Percentiles rank a stretch among this genome's conserved stretches.
Conservation (phyloP, 106 monocot genomes). For the Allium cepa region DNA sequence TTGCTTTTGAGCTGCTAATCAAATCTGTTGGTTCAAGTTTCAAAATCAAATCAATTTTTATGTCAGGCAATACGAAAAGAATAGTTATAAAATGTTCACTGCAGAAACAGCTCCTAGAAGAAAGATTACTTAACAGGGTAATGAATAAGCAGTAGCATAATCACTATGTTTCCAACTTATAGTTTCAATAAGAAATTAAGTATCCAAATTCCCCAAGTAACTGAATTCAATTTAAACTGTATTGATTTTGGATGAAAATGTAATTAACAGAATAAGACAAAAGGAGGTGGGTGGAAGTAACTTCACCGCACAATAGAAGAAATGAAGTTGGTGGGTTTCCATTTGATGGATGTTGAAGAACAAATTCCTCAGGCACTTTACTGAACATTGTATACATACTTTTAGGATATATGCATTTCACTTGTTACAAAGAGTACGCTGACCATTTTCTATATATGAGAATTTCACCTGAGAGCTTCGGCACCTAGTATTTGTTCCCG, state of each 20-base stretch:
- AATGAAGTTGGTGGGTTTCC: conserved; percentile 96
- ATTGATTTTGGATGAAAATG: too few species aligned
- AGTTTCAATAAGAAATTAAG: too few species aligned
- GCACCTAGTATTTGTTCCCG: conserved; percentile 93
- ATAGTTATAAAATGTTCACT: too few species aligned
- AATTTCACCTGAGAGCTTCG: conserved; percentile 83
- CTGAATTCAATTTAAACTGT: too few species aligned
- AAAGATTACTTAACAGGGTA: too few species aligned
- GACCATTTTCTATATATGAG: neutral
- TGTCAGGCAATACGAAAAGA: too few species aligned
- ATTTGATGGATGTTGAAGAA: conserved; percentile 88
- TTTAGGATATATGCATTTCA: neutral
- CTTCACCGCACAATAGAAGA: conserved; percentile 72
- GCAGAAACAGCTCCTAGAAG: too few species aligned
- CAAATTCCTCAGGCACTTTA: conserved; percentile 91
- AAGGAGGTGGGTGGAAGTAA: neutral
- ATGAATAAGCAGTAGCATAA: too few species aligned
- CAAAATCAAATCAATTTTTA: too few species aligned
- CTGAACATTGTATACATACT: conserved; percentile 32
- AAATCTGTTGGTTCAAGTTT: conserved; percentile 44
- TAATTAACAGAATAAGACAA: neutral
- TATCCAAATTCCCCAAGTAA: too few species aligned
- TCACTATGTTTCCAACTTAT: too few species aligned
- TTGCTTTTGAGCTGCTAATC: conserved; percentile 22
- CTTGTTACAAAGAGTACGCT: neutral